phyloP scores from a whole-genome alignment of 352 stramenopile species.

The Phytophthora cajani region DNA sequence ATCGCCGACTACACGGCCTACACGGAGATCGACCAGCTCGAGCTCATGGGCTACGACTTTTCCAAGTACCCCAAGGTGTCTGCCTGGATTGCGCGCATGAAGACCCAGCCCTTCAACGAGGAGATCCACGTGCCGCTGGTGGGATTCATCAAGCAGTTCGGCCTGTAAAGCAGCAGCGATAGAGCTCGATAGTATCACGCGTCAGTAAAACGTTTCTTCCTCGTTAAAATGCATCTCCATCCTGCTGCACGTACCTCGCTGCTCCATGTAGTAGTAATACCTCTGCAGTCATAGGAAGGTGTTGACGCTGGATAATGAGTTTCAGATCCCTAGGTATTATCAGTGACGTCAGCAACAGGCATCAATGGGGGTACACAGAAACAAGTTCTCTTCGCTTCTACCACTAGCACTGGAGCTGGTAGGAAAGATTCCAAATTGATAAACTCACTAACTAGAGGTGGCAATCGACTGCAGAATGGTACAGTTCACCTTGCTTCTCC shows the following conservation, averaged over 20 bases:
- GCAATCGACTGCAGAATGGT: neutral
- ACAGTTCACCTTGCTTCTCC: neutral
- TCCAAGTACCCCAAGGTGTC: slow-evolving; percentile 55
- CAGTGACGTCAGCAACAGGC: slow-evolving; percentile 11
- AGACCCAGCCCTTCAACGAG: slow-evolving; percentile 57
- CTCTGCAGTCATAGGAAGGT: too few species aligned
- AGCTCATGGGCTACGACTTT: slow-evolving; percentile 62
- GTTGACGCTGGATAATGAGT: neutral
- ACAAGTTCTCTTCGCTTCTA: neutral
- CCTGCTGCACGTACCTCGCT: neutral
- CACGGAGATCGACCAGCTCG: slow-evolving; percentile 71
- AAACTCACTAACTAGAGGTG: slow-evolving; percentile 20
- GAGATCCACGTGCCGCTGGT: slow-evolving; percentile 52
- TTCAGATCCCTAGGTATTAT: neutral
- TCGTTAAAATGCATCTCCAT: neutral
- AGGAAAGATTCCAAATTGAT: slow-evolving; percentile 11
- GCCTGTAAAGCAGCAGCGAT: slow-evolving; percentile 22
- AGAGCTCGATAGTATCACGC: slow-evolving; percentile 20
- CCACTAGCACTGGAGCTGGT: neutral
- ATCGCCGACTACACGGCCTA: slow-evolving; percentile 65
- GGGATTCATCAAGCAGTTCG: slow-evolving; percentile 38
- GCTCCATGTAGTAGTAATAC: too few species aligned
- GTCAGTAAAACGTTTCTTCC: slow-evolving; percentile 8
- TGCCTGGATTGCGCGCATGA: slow-evolving; percentile 67
- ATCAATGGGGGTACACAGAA: neutral